Base-by-base conservation (phyloP, 768 basidiomycete species). In the Hygrophorus russula region DNA sequence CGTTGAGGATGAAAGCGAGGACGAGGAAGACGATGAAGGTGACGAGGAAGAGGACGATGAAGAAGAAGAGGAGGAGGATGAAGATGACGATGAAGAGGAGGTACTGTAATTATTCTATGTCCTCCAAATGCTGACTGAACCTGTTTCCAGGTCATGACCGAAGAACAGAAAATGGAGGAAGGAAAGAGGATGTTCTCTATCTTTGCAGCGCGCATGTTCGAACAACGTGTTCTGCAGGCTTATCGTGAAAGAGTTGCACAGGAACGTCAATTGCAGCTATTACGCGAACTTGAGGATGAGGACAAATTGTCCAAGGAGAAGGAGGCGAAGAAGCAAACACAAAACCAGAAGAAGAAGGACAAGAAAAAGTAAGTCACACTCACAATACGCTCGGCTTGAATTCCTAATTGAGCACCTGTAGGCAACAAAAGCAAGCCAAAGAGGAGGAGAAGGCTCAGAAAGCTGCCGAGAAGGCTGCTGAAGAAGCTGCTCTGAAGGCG, bases 271-370 rank as follows among this genome's bases (percentile, higher is more conserved):
- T 67, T 85, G 48, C 93, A 97, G 53, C 73, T 99, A 15, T 70
- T 99, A 45, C 80, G 88, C 24, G 96, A 98, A 58, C 76, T 99
- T 11, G 94, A 96, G 60, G 92, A 93, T 53, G 96, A 98, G 66
- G 88, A 94, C 56, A 87, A 88, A 62, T 63, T 76, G 24, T 72
- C 78, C 39, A 82, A 82, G 57, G 91, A 96, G 57, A 76, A 78
- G 53, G 93, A 96, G 66, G 84, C 80, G 44, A 94, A 96, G 74
- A 88, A 89, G 61, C 86, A 86, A 59, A 85, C 81, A 49, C 88
- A 90, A 65, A 92, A 96, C 75, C 93, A 93, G 75, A 98, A 96
- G 75, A 99, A 97, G 73, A 96, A 97, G 63, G 97, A 97, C 70
- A 92, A 91, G 75, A 72, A 71, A 60, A 81, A 70, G 92, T 94